Evolutionary conservation across 1,284 basidiomycete genomes (phyloP).

Genomic region (Volvariella volvacea): DNA sequence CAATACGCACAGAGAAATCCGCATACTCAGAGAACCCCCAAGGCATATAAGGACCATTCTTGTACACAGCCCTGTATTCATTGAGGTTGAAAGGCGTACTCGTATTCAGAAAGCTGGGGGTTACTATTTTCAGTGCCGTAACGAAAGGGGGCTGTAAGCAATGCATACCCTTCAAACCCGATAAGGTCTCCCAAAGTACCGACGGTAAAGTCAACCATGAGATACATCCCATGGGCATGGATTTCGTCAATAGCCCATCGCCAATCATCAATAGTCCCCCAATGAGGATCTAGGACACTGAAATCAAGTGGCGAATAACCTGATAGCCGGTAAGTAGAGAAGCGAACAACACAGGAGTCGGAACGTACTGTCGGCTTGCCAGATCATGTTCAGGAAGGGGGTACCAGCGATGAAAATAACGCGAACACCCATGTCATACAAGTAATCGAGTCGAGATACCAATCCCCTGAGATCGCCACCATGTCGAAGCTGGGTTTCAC

Average conservation of each 20-base stretch:
- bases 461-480: constrained; percentile 84
- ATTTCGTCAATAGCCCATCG: constrained; percentile 64
- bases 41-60: constrained; percentile 67
- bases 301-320: constrained; percentile 92
- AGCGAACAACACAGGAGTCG: constrained; percentile 5
- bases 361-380: constrained; percentile 86
- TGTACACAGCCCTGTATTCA: constrained; percentile 75
- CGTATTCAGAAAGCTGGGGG: constrained; percentile 61
- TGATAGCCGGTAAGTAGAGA: constrained; percentile 20
- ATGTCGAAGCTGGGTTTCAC: constrained; percentile 81
- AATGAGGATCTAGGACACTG: constrained; percentile 84
- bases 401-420: constrained; percentile 88
- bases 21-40: constrained; percentile 83
- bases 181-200: constrained; percentile 87
- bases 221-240: constrained; percentile 79
- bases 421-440: constrained; percentile 80
- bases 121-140: constrained; percentile 10
- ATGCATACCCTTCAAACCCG: constrained; percentile 69
- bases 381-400: constrained; percentile 88
- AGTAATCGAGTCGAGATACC: constrained; percentile 72
- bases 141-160: constrained; percentile 4
- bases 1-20: constrained; percentile 61
- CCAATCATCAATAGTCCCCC: constrained; percentile 81
- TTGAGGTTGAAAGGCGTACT: constrained; percentile 74
- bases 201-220: constrained; percentile 89